Base-by-base conservation (phyloP, 1,139 yeast species). In the Pichia sp. region DNA sequence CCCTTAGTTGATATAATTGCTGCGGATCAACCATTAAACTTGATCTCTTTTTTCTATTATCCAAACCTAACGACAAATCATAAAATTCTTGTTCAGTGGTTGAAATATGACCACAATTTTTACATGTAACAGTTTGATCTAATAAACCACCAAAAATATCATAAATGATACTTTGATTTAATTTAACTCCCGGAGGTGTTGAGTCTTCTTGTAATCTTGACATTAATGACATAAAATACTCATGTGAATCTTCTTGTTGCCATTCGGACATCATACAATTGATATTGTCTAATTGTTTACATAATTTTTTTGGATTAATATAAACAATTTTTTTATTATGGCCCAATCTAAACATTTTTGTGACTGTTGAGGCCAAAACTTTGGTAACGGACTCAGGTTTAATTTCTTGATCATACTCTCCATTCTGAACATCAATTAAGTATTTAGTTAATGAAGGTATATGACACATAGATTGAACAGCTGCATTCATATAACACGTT, bases 241-340 rank as follows among this genome's bases (percentile, higher is more conserved):
- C 99, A 68, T 93, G 99, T 0, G 96, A 87, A 68, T 93, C 99
- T 69, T 93, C 98, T 68, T 93, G 99, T 68, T 89, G 91, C 96
- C 96, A 90, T 66, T 84, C 93, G 42, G 91, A 83, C 96, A 91
- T 89, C 95, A 88, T 86, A 66, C 96, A 89, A 68, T 91, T 91
- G 62, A 91, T 89, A 61, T 89, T 96, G 50, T 80, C 87, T 53
- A 91, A 72, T 57, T 93, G 75, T 50, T 76, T 75, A 52, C 90
- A 84, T 60, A 91, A 74, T 61, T 79, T 81, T 60, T 83, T 81
- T 5, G 97, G 97, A 64, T 87, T 83, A 54, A 85, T 73, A 61
- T 75, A 83, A 56, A 68, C 66, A 28, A 70, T 68, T 47, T 66
- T 68, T 25, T 68, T 71, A 34, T 60, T 60, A 45, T 60, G 64